A percentile compares a stretch with the other conserved stretches of the same genome.
phyloP scores from a whole-genome alignment of 306 rosid genomes.

The Lablab purpureus region DNA sequence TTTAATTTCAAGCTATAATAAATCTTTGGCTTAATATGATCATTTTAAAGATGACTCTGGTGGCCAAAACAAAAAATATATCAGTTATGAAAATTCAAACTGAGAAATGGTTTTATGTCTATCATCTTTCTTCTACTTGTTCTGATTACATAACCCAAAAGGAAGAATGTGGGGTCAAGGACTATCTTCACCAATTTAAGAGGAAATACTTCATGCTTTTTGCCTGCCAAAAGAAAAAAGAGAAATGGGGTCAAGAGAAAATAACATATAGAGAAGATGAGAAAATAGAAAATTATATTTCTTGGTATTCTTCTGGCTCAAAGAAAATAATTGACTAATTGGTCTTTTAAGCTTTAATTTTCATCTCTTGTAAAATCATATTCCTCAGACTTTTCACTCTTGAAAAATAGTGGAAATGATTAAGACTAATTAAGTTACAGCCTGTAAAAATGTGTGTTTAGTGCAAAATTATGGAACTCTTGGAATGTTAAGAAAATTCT shows the following conservation, averaged over 20 bases:
- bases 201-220: slow-evolving; percentile 5
- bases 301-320: neutral
- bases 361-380: neutral
- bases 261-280: neutral
- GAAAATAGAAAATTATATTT: neutral
- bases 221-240: neutral
- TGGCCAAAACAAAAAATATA: neutral
- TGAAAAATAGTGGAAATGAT: slow-evolving; percentile 3
- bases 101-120: slow-evolving; percentile 6
- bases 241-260: neutral
- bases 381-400: neutral
- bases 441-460: neutral
- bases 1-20: neutral
- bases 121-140: neutral
- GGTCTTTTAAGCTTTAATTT: neutral
- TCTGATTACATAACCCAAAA: neutral
- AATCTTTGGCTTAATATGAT: neutral
- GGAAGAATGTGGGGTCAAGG: slow-evolving; percentile 16
- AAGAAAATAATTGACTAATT: neutral
- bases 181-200: slow-evolving; percentile 17
- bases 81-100: neutral
- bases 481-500: neutral
- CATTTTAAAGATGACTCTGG: neutral
- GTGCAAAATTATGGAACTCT: neutral
- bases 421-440: neutral